phyloP scores from a whole-genome alignment of 148 eudicot species.

The Heliamphora exappendiculata region DNA sequence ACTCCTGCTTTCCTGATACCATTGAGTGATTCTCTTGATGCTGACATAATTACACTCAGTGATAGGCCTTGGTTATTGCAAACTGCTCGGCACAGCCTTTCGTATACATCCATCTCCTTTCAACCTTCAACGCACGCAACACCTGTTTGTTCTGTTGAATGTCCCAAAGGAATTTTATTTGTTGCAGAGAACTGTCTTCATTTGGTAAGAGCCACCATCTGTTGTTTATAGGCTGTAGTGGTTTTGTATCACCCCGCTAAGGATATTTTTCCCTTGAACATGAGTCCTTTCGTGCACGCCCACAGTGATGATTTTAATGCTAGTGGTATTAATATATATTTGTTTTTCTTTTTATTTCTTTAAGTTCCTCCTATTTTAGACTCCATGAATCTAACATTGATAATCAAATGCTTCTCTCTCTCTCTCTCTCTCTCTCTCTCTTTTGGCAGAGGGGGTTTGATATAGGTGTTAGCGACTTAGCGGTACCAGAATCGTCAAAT shows the following conservation, averaged over 20 bases:
- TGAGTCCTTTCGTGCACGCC: neutral
- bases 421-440: neutral
- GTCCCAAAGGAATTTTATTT: constrained; percentile 84
- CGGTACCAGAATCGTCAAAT: no score
- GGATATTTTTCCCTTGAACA: constrained; percentile 2
- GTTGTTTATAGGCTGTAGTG: neutral
- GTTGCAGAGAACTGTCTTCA: constrained; percentile 91
- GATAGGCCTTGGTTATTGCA: constrained; percentile 98
- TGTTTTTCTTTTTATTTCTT: neutral
- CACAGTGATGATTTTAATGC: neutral
- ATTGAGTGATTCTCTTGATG: constrained; percentile 59
- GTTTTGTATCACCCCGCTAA: neutral
- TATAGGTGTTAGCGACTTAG: no score
- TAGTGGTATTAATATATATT: neutral
- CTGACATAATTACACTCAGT: constrained; percentile 88
- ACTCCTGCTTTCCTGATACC: constrained; percentile 89
- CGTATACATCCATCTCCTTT: constrained; percentile 81
- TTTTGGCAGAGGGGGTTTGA: neutral
- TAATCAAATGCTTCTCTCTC: neutral
- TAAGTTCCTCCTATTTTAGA: neutral
- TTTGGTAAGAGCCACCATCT: constrained; percentile 54
- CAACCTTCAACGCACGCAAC: constrained; percentile 92
- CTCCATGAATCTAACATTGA: neutral
- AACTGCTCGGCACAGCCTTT: constrained; percentile 86
- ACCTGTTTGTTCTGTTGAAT: constrained; percentile 81